phyloP scores from a whole-genome alignment of 2,329 filamentous ascomycete genomes.

The Xylaria sp. region DNA sequence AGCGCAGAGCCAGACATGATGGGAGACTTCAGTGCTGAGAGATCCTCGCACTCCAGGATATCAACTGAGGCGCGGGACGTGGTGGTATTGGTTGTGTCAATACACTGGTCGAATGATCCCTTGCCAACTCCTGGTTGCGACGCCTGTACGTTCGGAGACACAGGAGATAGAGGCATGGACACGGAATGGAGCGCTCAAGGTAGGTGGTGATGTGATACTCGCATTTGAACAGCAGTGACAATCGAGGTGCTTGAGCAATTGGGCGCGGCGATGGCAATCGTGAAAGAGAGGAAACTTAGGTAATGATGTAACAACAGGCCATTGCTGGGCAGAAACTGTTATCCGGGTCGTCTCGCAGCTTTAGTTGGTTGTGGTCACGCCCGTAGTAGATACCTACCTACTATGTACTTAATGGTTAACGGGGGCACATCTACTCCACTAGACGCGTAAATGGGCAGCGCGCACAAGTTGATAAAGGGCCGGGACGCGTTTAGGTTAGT shows the following conservation, averaged over 20 bases:
- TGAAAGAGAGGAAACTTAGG: not conserved
- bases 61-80: constrained; percentile 38
- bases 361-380: not conserved
- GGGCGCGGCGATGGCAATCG: not conserved
- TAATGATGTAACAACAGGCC: constrained; percentile 6
- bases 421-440: constrained; percentile 5
- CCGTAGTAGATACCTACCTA: not conserved
- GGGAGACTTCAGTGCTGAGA: constrained; percentile 35
- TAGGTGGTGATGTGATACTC: constrained; percentile 19
- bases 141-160: constrained; percentile 61
- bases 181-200: constrained; percentile 29
- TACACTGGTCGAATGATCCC: constrained; percentile 58
- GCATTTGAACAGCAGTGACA: not conserved
- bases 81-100: constrained; percentile 43
- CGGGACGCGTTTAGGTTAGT: constrained; percentile 22
- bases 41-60: constrained; percentile 38
- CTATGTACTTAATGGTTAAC: not conserved
- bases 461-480: constrained; percentile 11
- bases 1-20: constrained; percentile 33
- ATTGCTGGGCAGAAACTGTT: not conserved
- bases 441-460: constrained; percentile 29
- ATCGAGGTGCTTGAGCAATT: not conserved
- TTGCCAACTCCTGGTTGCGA: constrained; percentile 56
- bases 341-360: not conserved
- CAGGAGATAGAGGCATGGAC: constrained; percentile 59